phyloP scores from a whole-genome alignment of 177 flowering plant species.

The Telopea speciosissima region DNA sequence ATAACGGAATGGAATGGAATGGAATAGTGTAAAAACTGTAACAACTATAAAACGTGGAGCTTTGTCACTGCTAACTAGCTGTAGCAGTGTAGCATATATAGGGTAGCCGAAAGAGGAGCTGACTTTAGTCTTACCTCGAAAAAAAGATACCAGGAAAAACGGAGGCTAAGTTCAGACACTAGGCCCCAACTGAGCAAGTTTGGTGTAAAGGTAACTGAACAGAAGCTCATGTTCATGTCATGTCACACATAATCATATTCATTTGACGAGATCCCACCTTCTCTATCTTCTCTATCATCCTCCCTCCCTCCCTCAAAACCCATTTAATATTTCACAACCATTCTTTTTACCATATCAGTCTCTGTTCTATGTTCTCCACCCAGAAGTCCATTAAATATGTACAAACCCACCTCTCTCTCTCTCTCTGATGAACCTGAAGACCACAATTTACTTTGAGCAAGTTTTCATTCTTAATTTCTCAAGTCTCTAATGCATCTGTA shows the following conservation, averaged over 20 bases:
- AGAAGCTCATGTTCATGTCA: too few species aligned
- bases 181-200: neutral
- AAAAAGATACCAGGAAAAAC: neutral
- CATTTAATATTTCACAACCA: neutral
- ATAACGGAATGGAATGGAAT: too few species aligned
- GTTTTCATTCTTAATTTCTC: neutral
- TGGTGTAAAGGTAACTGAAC: neutral
- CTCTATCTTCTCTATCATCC: neutral
- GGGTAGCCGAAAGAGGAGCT: neutral
- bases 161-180: neutral
- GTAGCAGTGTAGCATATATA: too few species aligned
- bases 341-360: neutral
- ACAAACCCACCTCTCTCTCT: neutral
- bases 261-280: slow-evolving; percentile 3
- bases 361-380: neutral
- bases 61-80: too few species aligned
- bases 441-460: too few species aligned
- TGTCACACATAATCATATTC: slow-evolving; percentile 12
- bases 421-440: too few species aligned
- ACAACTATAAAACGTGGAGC: too few species aligned
- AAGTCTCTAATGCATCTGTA: neutral
- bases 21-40: too few species aligned
- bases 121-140: neutral
- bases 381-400: slow-evolving; percentile 2
- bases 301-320: neutral